phyloP scores from a whole-genome alignment of 2,329 filamentous ascomycete genomes.

The Trichothecium sympodiale region DNA sequence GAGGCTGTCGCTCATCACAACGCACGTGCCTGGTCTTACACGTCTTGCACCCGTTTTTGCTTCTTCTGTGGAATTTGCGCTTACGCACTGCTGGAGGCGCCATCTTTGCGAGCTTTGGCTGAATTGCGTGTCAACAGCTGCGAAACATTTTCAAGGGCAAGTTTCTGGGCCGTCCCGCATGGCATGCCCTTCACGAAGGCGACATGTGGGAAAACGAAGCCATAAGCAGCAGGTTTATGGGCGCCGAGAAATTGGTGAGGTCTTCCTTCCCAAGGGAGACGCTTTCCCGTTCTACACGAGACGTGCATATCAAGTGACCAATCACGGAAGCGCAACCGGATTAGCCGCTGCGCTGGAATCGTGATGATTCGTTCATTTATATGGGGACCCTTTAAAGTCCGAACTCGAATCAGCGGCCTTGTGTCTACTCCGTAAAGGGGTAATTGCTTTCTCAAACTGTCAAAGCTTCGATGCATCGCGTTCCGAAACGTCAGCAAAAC shows the following conservation, averaged over 20 bases:
- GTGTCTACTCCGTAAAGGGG: no score
- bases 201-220: background rate
- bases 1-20: slow-evolving; percentile 32
- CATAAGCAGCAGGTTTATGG: background rate
- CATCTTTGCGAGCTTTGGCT: slow-evolving; percentile 12
- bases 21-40: slow-evolving; percentile 32
- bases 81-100: slow-evolving; percentile 23
- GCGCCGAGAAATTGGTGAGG: background rate
- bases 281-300: slow-evolving; percentile 10
- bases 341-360: no score
- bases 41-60: slow-evolving; percentile 23
- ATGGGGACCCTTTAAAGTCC: no score
- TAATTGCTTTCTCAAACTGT: no score
- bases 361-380: no score
- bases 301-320: slow-evolving; percentile 9
- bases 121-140: slow-evolving; percentile 2
- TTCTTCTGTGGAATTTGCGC: slow-evolving; percentile 24
- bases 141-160: no score
- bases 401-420: no score
- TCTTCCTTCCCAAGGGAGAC: no score
- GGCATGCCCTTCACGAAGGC: background rate
- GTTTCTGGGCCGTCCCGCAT: background rate
- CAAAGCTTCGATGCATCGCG: no score
- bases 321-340: slow-evolving; percentile 2
- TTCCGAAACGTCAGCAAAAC: no score